Conservation (phyloP, 179 eudicot species). For the Drosera spatulata region DNA sequence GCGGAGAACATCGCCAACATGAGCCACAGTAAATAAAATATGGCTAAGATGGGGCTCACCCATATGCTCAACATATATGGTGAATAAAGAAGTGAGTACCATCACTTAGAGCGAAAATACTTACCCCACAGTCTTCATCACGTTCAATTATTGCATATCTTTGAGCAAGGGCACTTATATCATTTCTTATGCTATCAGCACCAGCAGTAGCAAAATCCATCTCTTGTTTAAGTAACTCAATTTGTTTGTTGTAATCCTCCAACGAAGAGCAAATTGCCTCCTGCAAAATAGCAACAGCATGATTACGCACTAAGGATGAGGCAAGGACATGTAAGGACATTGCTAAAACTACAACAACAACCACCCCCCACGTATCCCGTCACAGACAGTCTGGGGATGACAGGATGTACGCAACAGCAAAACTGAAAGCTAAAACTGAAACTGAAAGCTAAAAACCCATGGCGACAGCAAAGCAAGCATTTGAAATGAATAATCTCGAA, state of each 20-base stretch:
- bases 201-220: constrained; percentile 99
- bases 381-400: no score
- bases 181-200: constrained; percentile 94
- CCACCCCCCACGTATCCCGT: no score
- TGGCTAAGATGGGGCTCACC: no score
- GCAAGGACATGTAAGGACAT: not conserved
- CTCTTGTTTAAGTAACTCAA: constrained; percentile 87
- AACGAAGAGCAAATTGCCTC: constrained; percentile 96
- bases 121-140: constrained; percentile 98
- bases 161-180: constrained; percentile 95
- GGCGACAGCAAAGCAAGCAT: no score
- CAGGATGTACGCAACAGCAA: no score
- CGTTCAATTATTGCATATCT: constrained; percentile 88
- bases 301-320: not conserved
- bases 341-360: not conserved
- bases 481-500: no score
- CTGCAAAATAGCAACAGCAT: constrained; percentile 27
- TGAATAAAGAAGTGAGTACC: not conserved
- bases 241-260: constrained; percentile 96
- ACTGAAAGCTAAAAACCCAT: no score
- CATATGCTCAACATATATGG: no score
- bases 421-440: no score
- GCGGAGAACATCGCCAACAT: no score
- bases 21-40: no score
- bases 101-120: not conserved